phyloP scores from a whole-genome alignment of 768 basidiomycete species.

The Boletus reticuloceps region DNA sequence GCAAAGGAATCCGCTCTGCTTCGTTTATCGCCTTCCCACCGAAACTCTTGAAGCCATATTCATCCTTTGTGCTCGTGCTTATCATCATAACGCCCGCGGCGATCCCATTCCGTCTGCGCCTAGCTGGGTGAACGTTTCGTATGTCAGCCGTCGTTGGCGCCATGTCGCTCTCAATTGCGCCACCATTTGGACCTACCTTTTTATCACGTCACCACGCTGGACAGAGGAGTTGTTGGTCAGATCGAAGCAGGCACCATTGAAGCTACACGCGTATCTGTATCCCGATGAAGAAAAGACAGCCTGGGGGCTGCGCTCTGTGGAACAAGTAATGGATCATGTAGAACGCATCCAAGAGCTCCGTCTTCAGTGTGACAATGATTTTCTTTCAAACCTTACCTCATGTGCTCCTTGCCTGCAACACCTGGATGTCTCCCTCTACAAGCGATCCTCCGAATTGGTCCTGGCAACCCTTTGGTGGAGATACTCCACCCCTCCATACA shows the following conservation, averaged over 20 bases:
- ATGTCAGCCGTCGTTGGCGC: constrained; percentile 37
- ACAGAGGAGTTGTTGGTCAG: constrained; percentile 41
- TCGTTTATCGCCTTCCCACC: constrained; percentile 11
- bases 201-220: constrained; percentile 33
- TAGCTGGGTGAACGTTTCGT: constrained; percentile 9
- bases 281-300: background rate
- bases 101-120: background rate
- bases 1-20: constrained; percentile 7
- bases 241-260: constrained; percentile 38
- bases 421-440: background rate
- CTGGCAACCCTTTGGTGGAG: too few relatives aligned
- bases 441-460: too few relatives aligned
- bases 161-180: constrained; percentile 39
- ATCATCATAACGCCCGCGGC: background rate
- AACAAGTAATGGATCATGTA: background rate
- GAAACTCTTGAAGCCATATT: constrained; percentile 16
- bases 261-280: background rate
- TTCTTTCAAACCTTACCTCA: background rate
- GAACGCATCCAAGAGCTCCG: constrained; percentile 1
- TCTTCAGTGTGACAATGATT: background rate
- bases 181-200: constrained; percentile 37
- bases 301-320: background rate
- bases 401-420: background rate
- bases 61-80: background rate
- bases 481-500: background rate